These are phyloP conservation scores for Psophocarpus tetragonolobus DNA, from an alignment of 306 rosid genomes.

Conservation along the genomic window DNA sequence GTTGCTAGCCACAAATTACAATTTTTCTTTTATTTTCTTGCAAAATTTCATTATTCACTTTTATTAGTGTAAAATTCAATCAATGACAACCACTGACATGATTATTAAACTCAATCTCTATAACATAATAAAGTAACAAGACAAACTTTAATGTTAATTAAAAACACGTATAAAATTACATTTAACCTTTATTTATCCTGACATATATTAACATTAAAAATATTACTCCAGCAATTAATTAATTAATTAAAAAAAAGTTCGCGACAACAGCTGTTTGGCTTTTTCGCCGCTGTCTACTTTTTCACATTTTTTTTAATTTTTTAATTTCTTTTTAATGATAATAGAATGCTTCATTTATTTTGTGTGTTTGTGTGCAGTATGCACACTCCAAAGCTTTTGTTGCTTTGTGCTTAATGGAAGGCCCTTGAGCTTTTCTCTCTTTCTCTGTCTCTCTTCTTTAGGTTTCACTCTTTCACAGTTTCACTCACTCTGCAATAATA, in stretches of 20 bases:
- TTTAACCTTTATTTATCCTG: too few species aligned
- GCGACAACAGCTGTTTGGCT: conserved; percentile 19
- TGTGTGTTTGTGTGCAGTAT: conserved; percentile 33
- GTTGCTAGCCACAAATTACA: too few species aligned
- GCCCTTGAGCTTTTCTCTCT: conserved; percentile 48
- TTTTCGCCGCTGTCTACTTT: conserved; percentile 34
- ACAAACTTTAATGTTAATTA: too few species aligned
- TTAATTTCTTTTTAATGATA: background rate
- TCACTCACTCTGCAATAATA: background rate
- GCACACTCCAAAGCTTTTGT: conserved; percentile 59
- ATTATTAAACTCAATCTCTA: too few species aligned
- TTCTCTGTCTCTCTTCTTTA: conserved; percentile 25
- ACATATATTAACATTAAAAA: too few species aligned
- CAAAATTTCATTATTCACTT: too few species aligned
- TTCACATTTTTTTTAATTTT: background rate
- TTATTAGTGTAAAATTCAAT: too few species aligned
- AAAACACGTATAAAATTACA: too few species aligned
- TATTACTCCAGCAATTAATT: too few species aligned
- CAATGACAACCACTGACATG: too few species aligned
- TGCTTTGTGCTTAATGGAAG: conserved; percentile 82
- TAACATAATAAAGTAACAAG: too few species aligned
- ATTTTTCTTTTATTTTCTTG: too few species aligned
- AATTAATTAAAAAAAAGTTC: background rate
- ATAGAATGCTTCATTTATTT: conserved; percentile 29
- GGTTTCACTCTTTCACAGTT: conserved; percentile 16